These are phyloP conservation scores for Phytopythium cucurbitacearum DNA, from an alignment of 352 stramenopile species.

Conservation along the genomic window DNA sequence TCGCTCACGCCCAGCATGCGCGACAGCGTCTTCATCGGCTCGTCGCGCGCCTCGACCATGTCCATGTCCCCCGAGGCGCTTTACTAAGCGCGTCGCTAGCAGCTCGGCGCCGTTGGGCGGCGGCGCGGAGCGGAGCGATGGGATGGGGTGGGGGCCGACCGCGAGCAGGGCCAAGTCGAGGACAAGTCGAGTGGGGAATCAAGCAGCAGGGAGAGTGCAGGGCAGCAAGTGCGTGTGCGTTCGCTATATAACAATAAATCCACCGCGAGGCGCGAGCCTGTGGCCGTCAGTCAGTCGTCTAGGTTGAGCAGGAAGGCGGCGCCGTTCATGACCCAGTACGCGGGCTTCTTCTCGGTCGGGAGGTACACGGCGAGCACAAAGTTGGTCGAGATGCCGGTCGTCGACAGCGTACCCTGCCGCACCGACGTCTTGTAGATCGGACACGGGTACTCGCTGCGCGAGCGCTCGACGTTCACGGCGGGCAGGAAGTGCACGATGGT, in stretches of 20 bases:
- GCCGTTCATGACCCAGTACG: conserved; percentile 92
- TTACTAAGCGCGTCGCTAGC: conserved; percentile 5
- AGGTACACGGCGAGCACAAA: conserved; percentile 92
- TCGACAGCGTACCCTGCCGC: conserved; percentile 88
- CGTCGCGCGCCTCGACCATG: conserved; percentile 66
- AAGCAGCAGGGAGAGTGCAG: no score
- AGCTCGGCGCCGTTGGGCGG: no score
- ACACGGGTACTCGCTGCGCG: conserved; percentile 78
- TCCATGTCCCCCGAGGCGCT: conserved; percentile 33
- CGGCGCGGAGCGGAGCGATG: no score
- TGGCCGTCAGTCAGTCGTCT: conserved; percentile 38
- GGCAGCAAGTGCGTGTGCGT: no score
- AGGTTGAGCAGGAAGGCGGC: conserved; percentile 92
- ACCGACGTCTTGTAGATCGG: conserved; percentile 95
- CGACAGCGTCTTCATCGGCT: conserved; percentile 71
- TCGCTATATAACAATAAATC: no score
- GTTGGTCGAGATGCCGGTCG: conserved; percentile 93
- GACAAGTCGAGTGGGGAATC: no score
- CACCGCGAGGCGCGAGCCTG: no score
- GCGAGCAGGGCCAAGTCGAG: no score
- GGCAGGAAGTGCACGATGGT: conserved; percentile 90
- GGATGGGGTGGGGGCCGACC: no score
- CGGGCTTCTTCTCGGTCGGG: conserved; percentile 69
- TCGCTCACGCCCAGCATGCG: conserved; percentile 67
- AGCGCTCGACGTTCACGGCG: conserved; percentile 64